Evolutionary conservation across 192 early-diverging fungal species (phyloP).

Genomic region (Coemansia sp.): DNA sequence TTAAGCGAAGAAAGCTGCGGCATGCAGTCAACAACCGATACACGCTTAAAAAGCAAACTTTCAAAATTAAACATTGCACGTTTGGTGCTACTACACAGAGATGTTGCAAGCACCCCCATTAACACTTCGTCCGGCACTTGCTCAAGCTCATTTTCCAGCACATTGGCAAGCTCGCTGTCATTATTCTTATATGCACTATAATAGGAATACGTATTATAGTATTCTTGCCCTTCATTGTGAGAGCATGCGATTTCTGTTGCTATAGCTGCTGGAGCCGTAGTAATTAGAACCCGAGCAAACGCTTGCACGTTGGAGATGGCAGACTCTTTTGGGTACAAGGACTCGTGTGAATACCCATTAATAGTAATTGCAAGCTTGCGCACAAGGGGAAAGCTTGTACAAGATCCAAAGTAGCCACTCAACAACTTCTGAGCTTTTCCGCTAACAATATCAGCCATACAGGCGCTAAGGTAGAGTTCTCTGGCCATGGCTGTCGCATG

Average conservation of each 20-base stretch:
- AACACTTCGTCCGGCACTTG: background rate
- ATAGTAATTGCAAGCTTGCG: background rate
- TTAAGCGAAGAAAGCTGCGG: background rate
- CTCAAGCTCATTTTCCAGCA: background rate
- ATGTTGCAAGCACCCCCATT: background rate
- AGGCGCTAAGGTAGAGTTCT: background rate
- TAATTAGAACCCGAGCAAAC: background rate
- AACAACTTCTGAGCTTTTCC: background rate
- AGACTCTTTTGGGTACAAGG: background rate
- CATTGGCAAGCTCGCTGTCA: background rate
- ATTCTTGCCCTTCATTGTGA: background rate
- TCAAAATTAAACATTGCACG: background rate
- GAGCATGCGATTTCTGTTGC: background rate
- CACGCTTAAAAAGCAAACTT: background rate
- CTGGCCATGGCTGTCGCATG: background rate
- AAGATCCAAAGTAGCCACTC: background rate
- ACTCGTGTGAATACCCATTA: no score
- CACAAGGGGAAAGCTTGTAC: background rate
- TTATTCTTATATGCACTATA: no score
- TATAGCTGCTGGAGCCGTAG: background rate
- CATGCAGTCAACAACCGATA: background rate
- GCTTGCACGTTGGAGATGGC: background rate
- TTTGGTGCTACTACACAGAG: background rate
- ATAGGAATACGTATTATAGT: no score
- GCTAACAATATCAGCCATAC: background rate